These are phyloP conservation scores for Aureobasidium sp. DNA, from an alignment of 2,329 filamentous ascomycete species.

Conservation along the genomic window DNA sequence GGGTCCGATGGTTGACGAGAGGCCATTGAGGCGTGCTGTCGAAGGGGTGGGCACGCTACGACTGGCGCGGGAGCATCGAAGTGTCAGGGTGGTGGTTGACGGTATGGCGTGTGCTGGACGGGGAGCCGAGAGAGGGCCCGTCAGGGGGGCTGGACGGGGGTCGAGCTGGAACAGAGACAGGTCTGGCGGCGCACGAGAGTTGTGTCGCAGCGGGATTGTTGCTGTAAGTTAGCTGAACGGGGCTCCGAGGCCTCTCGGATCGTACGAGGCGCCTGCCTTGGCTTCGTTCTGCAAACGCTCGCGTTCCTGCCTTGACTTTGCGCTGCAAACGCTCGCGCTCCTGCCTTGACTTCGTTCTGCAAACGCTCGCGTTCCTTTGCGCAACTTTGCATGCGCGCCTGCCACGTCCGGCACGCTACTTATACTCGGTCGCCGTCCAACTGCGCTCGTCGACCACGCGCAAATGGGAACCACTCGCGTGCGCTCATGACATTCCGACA, in stretches of 20 bases:
- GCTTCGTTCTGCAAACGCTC: no score
- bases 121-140: not conserved
- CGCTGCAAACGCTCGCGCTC: no score
- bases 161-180: not conserved
- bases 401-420: not conserved
- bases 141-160: not conserved
- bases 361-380: conserved; percentile 1
- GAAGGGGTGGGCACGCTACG: not conserved
- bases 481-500: not conserved
- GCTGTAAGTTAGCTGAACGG: no score
- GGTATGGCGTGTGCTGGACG: not conserved
- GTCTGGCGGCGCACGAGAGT: not conserved
- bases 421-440: not conserved
- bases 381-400: not conserved
- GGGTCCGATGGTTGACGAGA: conserved; percentile 10
- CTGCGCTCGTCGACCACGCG: not conserved
- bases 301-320: no score
- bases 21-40: conserved; percentile 6
- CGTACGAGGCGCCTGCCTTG: no score
- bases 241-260: not conserved
- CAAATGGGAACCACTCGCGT: not conserved
- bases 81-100: not conserved
- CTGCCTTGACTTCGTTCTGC: not conserved
- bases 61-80: not conserved
- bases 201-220: not conserved